Evolutionary conservation across 192 early-diverging fungal genomes (phyloP).

Genomic region (Entomortierella parvispora): DNA sequence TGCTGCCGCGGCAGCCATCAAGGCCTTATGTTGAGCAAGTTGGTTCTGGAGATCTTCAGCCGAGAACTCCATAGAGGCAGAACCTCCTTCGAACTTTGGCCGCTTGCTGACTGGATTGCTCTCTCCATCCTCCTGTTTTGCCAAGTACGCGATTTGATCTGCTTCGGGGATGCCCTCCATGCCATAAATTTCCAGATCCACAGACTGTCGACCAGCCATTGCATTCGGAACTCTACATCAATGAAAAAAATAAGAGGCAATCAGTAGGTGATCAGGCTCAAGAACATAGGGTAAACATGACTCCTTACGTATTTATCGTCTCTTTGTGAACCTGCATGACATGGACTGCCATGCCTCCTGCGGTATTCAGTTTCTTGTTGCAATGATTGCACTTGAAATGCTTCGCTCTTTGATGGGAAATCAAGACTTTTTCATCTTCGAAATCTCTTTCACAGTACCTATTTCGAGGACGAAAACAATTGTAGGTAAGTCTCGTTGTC

Average conservation of each 20-base stretch:
- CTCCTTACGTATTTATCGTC: constrained; percentile 69
- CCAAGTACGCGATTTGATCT: constrained; percentile 78
- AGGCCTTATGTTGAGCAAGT: constrained; percentile 59
- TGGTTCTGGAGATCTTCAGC: constrained; percentile 53
- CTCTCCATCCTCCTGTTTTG: constrained; percentile 56
- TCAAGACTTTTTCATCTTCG: constrained; percentile 93
- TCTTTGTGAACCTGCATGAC: constrained; percentile 95
- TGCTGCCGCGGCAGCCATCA: constrained; percentile 47
- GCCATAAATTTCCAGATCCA: constrained; percentile 95
- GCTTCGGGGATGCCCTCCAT: constrained; percentile 91
- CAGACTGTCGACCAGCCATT: constrained; percentile 80
- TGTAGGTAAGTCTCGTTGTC: too few relatives aligned
- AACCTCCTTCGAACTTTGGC: constrained; percentile 26
- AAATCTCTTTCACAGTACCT: constrained; percentile 97
- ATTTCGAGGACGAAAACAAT: not conserved
- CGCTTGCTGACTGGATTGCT: constrained; percentile 54
- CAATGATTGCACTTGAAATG: constrained; percentile 95
- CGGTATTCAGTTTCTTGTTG: constrained; percentile 87
- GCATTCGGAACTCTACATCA: constrained; percentile 85
- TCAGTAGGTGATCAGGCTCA: not conserved
- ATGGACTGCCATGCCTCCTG: constrained; percentile 91
- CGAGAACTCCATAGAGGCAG: constrained; percentile 48
- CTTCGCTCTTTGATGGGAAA: constrained; percentile 93
- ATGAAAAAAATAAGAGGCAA: not conserved
- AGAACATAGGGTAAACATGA: not conserved